These are phyloP conservation scores for Penicillium samsonianum DNA, from an alignment of 495 filamentous ascomycete species.

Conservation along the genomic window DNA sequence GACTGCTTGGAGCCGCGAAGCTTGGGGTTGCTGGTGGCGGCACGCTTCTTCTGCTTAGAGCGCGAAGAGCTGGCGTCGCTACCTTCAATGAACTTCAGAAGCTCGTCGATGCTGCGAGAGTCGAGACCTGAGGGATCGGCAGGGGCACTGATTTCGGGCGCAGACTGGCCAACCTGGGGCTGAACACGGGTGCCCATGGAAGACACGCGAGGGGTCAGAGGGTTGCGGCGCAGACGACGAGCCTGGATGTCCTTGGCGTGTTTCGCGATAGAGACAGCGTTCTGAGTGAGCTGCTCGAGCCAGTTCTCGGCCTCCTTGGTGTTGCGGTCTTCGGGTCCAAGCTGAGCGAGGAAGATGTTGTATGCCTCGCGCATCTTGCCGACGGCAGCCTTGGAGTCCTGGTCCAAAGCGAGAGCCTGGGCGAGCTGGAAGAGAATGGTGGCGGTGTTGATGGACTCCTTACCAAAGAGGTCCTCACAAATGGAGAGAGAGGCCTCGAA, in stretches of 20 bases:
- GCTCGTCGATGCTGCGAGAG: conserved; percentile 77
- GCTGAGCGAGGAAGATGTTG: conserved; percentile 84
- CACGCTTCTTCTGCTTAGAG: conserved; percentile 65
- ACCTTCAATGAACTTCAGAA: conserved; percentile 85
- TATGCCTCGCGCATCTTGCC: conserved; percentile 91
- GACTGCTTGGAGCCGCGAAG: conserved; percentile 54
- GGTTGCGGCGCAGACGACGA: conserved; percentile 62
- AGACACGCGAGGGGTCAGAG: conserved; percentile 55
- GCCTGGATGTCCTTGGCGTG: conserved; percentile 84
- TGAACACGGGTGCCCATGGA: conserved; percentile 53
- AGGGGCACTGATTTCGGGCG: conserved; percentile 46
- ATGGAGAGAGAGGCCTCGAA: conserved; percentile 89
- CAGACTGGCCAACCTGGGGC: conserved; percentile 56
- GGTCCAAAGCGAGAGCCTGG: conserved; percentile 89
- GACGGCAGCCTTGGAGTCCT: conserved; percentile 87
- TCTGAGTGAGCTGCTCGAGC: conserved; percentile 94
- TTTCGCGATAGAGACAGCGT: conserved; percentile 89
- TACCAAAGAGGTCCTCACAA: conserved; percentile 84
- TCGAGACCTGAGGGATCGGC: conserved; percentile 53
- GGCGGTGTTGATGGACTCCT: conserved; percentile 86
- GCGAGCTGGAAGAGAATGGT: conserved; percentile 96
- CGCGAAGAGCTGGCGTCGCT: conserved; percentile 56
- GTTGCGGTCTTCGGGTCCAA: conserved; percentile 88
- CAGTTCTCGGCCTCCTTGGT: conserved; percentile 93
- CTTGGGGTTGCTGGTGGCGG: conserved; percentile 69